Conservation (phyloP, 345 rosid genomes). For the Streptanthus diversifolius region DNA sequence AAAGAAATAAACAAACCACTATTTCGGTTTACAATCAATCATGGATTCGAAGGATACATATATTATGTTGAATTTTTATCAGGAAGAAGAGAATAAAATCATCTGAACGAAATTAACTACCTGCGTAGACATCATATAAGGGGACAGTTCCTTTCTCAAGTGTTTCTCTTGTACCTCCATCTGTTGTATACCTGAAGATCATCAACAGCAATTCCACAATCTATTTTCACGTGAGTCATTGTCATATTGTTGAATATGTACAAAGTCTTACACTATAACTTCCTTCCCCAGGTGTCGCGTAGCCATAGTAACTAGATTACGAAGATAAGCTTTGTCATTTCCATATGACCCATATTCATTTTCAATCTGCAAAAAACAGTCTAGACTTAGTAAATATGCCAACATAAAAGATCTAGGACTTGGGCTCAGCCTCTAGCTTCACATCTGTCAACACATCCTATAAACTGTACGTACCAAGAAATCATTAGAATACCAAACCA, state of each 20-base stretch:
- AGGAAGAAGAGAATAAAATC: background rate
- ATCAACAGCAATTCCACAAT: background rate
- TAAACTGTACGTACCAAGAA: background rate
- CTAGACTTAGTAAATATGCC: background rate
- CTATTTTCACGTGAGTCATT: background rate
- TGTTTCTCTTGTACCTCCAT: conserved; percentile 72
- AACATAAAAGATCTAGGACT: background rate
- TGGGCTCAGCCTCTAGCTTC: background rate
- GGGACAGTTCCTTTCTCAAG: conserved; percentile 76
- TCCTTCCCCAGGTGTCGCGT: conserved; percentile 58
- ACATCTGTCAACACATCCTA: background rate
- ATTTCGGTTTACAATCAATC: background rate
- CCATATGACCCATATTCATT: conserved; percentile 98
- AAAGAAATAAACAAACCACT: background rate
- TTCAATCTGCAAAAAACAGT: conserved; percentile 60
- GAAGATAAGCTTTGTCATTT: conserved; percentile 79
- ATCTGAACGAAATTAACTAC: conserved; percentile 28
- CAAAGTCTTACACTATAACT: conserved; percentile 59
- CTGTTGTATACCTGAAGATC: conserved; percentile 75
- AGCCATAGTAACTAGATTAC: conserved; percentile 56
- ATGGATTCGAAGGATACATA: conserved; percentile 4
- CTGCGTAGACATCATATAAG: conserved; percentile 67
- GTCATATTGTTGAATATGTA: background rate
- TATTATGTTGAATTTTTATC: background rate
- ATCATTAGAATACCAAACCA: background rate